Evolutionary conservation across 2,329 filamentous ascomycete genomes (phyloP).

Genomic region (Penicillium thymicola): DNA sequence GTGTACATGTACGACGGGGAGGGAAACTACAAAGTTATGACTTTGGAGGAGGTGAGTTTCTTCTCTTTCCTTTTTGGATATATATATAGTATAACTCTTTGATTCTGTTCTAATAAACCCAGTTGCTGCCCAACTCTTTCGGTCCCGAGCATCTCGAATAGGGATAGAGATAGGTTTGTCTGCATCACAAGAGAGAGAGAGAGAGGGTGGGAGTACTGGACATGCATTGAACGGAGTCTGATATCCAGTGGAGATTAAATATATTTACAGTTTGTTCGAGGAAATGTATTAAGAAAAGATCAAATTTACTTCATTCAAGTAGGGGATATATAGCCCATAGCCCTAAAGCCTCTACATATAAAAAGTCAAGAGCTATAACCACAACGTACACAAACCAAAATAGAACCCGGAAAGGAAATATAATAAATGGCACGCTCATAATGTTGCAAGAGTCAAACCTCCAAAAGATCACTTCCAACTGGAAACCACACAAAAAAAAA

Average conservation of each 20-base stretch:
- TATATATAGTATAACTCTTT: neutral
- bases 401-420: neutral
- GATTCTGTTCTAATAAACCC: slow-evolving; percentile 1
- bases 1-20: slow-evolving; percentile 92
- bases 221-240: neutral
- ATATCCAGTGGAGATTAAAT: neutral
- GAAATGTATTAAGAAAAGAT: neutral
- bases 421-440: slow-evolving; percentile 16
- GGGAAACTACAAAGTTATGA: slow-evolving; percentile 53
- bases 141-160: slow-evolving; percentile 56
- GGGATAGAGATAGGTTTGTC: neutral
- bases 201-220: neutral
- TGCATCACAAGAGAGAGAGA: neutral
- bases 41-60: slow-evolving; percentile 39
- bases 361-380: neutral
- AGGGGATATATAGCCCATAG: neutral
- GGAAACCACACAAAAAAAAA: neutral
- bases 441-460: slow-evolving; percentile 18
- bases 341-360: neutral
- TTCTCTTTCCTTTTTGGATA: neutral
- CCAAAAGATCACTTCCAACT: neutral
- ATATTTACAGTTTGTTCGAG: neutral
- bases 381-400: neutral
- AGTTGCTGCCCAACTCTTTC: slow-evolving; percentile 68
- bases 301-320: neutral